These are phyloP conservation scores for Eleusine indica DNA, from an alignment of 176 grass and related monocot species.

Conservation along the genomic window DNA sequence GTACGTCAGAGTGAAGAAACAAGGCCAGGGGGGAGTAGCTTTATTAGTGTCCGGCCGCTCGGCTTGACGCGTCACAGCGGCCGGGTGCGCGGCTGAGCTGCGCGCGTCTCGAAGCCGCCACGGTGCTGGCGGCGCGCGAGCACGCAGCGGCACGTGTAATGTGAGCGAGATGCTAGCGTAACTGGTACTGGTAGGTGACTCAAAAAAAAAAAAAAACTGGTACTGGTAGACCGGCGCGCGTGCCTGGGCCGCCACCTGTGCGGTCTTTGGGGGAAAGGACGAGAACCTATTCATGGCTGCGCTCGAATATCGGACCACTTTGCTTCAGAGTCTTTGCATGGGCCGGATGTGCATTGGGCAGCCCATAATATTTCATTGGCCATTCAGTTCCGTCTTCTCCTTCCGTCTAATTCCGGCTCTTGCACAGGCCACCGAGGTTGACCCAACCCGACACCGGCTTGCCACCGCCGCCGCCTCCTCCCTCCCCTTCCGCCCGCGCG, in stretches of 20 bases:
- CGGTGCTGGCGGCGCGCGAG: too few relatives aligned
- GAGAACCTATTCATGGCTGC: neutral
- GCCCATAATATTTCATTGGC: neutral
- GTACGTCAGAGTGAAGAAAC: neutral
- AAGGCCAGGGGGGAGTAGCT: too few relatives aligned
- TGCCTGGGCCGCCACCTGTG: too few relatives aligned
- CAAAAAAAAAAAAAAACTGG: too few relatives aligned
- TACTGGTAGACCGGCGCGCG: too few relatives aligned
- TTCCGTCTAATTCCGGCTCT: neutral
- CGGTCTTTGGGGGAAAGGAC: too few relatives aligned
- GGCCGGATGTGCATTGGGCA: neutral
- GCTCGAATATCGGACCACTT: neutral
- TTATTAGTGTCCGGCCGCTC: neutral
- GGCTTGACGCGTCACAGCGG: neutral
- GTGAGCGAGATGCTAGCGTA: too few relatives aligned
- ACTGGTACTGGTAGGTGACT: too few relatives aligned
- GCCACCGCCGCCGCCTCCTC: neutral
- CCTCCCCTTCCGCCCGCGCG: neutral
- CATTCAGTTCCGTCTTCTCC: neutral
- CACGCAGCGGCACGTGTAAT: too few relatives aligned
- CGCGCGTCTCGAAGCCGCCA: neutral
- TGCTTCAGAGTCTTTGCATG: neutral
- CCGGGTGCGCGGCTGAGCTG: neutral
- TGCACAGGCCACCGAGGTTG: conserved; percentile 10
- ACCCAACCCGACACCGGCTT: neutral